phyloP scores from a whole-genome alignment of 2,329 filamentous ascomycete species.

The Aspergillus sp. region DNA sequence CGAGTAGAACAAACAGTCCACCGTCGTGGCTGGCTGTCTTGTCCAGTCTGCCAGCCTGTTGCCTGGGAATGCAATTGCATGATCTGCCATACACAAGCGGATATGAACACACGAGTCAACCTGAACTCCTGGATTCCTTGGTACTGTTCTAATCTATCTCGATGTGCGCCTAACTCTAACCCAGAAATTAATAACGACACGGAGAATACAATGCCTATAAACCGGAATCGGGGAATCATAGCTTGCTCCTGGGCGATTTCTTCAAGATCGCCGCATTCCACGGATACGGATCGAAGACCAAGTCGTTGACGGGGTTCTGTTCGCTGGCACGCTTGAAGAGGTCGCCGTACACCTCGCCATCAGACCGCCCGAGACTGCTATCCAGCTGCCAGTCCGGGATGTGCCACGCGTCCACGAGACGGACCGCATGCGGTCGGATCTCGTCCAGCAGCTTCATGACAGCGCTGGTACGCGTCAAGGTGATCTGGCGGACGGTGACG shows the following conservation, averaged over 20 bases:
- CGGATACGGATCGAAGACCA: slow-evolving; percentile 65
- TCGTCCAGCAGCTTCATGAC: slow-evolving; percentile 63
- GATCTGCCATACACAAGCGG: no score
- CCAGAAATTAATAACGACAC: no score
- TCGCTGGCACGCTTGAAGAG: slow-evolving; percentile 63
- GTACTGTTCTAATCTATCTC: no score
- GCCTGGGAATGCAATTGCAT: no score
- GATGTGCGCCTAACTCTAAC: no score
- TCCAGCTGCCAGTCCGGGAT: slow-evolving; percentile 74
- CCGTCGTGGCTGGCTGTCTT: no score
- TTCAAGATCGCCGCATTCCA: slow-evolving; percentile 53
- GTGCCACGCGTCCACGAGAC: slow-evolving; percentile 63
- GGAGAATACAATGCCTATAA: no score
- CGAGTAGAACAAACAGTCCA: no score
- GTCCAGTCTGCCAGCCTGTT: no score
- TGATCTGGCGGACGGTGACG: slow-evolving; percentile 63
- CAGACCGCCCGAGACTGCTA: slow-evolving; percentile 57
- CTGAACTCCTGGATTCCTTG: no score
- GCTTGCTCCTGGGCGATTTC: slow-evolving; percentile 35
- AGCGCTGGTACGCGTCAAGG: slow-evolving; percentile 55
- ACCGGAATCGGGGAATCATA: slow-evolving; percentile 18
- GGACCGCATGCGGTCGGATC: slow-evolving; percentile 62
- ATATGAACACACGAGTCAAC: no score
- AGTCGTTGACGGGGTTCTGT: slow-evolving; percentile 62
- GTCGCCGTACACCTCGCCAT: slow-evolving; percentile 70